Evolutionary conservation across 2,329 filamentous ascomycete genomes (phyloP), one percentile per base, ranked within the genome.

Genomic region (Talaromyces sp.): DNA sequence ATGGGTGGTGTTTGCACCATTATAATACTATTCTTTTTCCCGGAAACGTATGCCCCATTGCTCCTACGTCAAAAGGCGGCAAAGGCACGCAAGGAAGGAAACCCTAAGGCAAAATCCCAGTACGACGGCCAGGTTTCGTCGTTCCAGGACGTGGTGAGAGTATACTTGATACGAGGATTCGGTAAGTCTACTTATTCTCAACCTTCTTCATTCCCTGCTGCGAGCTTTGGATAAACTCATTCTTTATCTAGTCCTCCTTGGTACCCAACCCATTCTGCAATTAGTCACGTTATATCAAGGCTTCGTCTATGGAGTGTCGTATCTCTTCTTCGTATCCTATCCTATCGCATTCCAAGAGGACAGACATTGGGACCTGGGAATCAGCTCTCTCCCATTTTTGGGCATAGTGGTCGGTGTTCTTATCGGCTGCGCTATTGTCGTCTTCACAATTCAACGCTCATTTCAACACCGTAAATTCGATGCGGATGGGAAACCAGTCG

Each of bases 401-500:
- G 60, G 31, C 13, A 62, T 62, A 19, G 45, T 48, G 6, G n/a
- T 62, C 19, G 45, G 45, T 41, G 43, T 89, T 70, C 86, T 96
- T 27, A 91, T 90, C 2, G 86, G 91, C 0, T 74, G 95, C 1
- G 80, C 91, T 0, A 87, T 90, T 0, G 90, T 92, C 0, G 75
- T 91, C 2, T 93, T 54, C 50, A 35, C 31, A 2, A 54, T 54
- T 35, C 50, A 54, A 10, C 50, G 50, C 5, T 19, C 27, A n/a
- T 7, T 31, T 10, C 35, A 54, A 35, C 50, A 33, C 31, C 50
- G 16, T 19, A 33, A 22, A 19, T 54, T 54, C 2, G 50, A 54
- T 19, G 50, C 31, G 3, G 50, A 54, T 37, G 31, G 50, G n/a
- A 54, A 54, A 37, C 50, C 31, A 6, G 35, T 54, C 31, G 22